These are phyloP conservation scores for Dothideomycetes sp. DNA, from an alignment of 2,329 filamentous ascomycete genomes.

Conservation along the genomic window DNA sequence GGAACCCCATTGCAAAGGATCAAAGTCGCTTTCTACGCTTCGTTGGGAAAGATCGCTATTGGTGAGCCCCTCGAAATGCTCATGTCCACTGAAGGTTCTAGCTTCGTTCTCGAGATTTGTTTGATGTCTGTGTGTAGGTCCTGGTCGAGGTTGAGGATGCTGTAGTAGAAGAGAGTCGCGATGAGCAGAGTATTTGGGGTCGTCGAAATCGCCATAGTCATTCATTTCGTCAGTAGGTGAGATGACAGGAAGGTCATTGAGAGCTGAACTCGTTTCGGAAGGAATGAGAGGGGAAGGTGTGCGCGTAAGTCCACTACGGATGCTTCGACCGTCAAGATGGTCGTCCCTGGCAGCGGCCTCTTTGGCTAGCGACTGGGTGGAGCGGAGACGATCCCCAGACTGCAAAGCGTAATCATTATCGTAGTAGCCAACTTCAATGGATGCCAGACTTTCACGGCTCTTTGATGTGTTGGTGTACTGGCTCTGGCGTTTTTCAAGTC, in stretches of 20 bases:
- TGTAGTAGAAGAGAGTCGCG: conserved; percentile 71
- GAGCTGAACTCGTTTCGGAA: conserved; percentile 36
- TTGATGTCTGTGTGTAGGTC: conserved; percentile 65
- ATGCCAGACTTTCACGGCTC: conserved; percentile 11
- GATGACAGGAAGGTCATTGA: conserved; percentile 7
- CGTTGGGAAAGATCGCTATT: conserved; percentile 28
- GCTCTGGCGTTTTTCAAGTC: conserved; percentile 52
- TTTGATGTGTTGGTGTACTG: conserved; percentile 60
- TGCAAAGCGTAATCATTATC: conserved; percentile 44
- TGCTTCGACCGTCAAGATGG: conserved; percentile 21
- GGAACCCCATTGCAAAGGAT: conserved; percentile 42
- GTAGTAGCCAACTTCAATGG: conserved; percentile 35
- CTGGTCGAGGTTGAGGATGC: conserved; percentile 67
- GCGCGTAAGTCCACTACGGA: conserved; percentile 27
- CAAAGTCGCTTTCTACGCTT: conserved; percentile 27
- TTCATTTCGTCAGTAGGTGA: not conserved
- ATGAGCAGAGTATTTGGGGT: conserved; percentile 70
- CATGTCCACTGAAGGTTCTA: conserved; percentile 49
- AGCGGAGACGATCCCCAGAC: conserved; percentile 46
- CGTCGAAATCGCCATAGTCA: not conserved
- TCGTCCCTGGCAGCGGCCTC: conserved; percentile 15
- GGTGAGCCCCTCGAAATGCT: conserved; percentile 19
- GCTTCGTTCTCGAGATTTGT: conserved; percentile 65
- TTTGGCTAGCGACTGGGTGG: conserved; percentile 27
- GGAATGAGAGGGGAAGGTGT: conserved; percentile 46